Base-by-base conservation (phyloP, 352 stramenopile genomes). In the Phytophthora boehmeriae region DNA sequence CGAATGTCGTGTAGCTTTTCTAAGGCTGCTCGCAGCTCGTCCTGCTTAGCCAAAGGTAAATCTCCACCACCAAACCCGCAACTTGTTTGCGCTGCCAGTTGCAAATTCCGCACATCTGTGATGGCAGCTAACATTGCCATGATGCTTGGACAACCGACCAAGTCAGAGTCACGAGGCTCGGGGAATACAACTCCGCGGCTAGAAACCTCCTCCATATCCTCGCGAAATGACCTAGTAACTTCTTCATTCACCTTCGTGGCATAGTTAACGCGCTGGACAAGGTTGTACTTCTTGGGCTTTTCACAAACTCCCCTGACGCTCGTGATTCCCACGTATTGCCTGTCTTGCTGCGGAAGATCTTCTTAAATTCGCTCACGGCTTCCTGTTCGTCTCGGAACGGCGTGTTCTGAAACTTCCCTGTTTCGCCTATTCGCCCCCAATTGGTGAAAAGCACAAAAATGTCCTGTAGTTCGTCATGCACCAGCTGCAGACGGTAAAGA, bases 371-470 rank as follows among this genome's bases (percentile, higher is more conserved):
- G 4, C 27, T 50, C n/a, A 88, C 56, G 0, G 80, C 85, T 16
- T 90, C 79, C 2, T 68, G 59, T 16, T 69, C 58, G 1, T 73
- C 60, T 25, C 81, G 73, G 64, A 92, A 91, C 8, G 83, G 82
- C 2, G 82, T 92, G 61, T 92, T 89, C 61, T 92, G 84, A 43
- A 86, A 92, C 48, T 93, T 91, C 38, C 84, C 84, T 1, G 58
- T 73, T 52, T 91, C 84, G 8, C 84, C 84, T 38, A 93, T 89
- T 0, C 83, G 78, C 0, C 83, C 83, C 83, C 83, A 93, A 59
- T 96, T 95, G 13, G 82, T 89, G 54, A 93, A 91, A 23, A 93
- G 67, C 2, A 93, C 68, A 58, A 76, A 91, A 16, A 91, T 76
- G 10, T 73, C 73, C 55, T 92, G 85, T 27, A 91, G 75, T 39